Base-by-base conservation (phyloP, 2,329 filamentous ascomycete genomes). In the Ceratocystiopsis sp. region DNA sequence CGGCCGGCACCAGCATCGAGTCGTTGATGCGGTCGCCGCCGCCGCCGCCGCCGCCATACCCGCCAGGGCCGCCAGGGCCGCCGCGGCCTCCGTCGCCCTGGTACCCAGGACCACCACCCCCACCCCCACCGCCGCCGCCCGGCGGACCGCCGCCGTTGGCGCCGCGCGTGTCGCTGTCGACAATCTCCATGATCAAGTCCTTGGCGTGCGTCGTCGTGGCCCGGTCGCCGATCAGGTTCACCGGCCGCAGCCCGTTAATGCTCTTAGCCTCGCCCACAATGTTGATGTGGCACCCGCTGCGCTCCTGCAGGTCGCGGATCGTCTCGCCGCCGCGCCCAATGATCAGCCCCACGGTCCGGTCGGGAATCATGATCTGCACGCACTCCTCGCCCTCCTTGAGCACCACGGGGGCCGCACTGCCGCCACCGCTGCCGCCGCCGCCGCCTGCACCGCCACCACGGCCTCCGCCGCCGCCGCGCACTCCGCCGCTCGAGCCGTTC, bases 321-420 rank as follows among this genome's bases (percentile, higher is more conserved):
- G 86, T 94, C 63, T 94, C 86, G 46, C 86, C 86, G 36, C 84
- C 84, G 51, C 86, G 81, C n/a, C 86, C 86, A 56, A 94, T 94
- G 53, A 94, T 94, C 38, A 94, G 68, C 42, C 86, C 86, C 47
- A 94, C 86, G 10, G 86, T 94, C 54, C 85, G 80, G 62, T 94
- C 86, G 39, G 86, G 86, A 16, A 94, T 86, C 83, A 93, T 91
- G 54, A 94, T 93, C 61, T 93, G 84, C 57, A 86, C 78, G 55
- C 78, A 84, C 52, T 89, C 82, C 59, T 93, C 86, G 46, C 80
- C 83, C 46, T 89, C 83, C 48, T 80, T 75, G 46, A 83, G 66
- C 37, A 72, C 68, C 42, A 69, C 63, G 12, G 55, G 53, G 17
- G 48, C 45, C 17, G 44, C 46, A n/a, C 59, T 52, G 10, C 57